These are phyloP conservation scores for Neurospora sublineolata DNA, from an alignment of 495 filamentous ascomycete genomes.

Conservation along the genomic window DNA sequence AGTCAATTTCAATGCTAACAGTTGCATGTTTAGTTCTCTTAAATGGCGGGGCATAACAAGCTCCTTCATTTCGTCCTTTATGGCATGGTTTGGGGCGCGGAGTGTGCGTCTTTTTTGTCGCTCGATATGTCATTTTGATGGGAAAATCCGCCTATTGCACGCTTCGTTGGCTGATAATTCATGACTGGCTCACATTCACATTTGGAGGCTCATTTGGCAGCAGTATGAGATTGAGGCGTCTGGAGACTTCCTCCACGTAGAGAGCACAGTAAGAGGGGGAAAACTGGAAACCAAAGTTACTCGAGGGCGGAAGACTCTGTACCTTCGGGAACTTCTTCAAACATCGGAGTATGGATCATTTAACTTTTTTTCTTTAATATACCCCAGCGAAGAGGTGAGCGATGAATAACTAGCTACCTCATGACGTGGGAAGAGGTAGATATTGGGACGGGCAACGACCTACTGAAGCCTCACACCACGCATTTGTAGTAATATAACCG, in stretches of 20 bases:
- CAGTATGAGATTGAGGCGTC: constrained; percentile 1
- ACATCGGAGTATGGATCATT: constrained; percentile 1
- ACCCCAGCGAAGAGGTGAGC: constrained; percentile 1
- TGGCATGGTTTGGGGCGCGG: neutral
- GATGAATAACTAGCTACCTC: neutral
- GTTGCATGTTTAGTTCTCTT: constrained; percentile 10
- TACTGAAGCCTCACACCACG: neutral
- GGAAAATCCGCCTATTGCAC: neutral
- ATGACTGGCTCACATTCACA: neutral
- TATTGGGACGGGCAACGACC: neutral
- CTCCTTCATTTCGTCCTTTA: neutral
- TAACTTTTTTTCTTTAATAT: neutral
- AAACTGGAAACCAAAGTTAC: neutral
- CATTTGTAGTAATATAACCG: neutral
- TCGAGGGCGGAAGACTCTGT: neutral
- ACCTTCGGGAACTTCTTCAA: neutral
- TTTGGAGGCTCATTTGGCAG: neutral
- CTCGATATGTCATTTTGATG: neutral
- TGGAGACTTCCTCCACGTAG: neutral
- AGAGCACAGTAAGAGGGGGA: neutral
- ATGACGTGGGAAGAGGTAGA: neutral
- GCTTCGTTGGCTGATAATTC: neutral
- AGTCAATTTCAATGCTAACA: neutral
- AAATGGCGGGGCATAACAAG: neutral
- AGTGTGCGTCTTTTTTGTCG: neutral